phyloP scores from a whole-genome alignment of 2,329 filamentous ascomycete species.

The Cryoendolithus antarcticus region DNA sequence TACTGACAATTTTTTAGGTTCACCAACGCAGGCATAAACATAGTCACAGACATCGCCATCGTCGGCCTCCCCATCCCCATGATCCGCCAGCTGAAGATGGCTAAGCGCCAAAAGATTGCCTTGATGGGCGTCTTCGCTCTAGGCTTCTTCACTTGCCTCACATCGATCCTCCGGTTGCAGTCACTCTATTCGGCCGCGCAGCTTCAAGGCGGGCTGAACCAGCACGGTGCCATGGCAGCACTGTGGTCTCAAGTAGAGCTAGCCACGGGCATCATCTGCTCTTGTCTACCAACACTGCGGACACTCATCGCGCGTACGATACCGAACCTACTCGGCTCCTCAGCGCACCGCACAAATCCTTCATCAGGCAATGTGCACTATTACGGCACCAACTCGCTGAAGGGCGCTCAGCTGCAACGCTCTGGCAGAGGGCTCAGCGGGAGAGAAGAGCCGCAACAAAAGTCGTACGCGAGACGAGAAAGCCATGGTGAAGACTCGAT shows the following conservation, averaged over 20 bases:
- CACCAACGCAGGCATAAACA: constrained; percentile 25
- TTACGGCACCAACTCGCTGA: too few species aligned
- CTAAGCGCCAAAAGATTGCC: constrained; percentile 20
- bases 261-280: constrained; percentile 13
- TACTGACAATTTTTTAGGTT: constrained; percentile 15
- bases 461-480: background rate
- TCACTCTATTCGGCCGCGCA: constrained; percentile 15
- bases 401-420: too few species aligned
- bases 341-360: background rate
- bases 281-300: constrained; percentile 17
- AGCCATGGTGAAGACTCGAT: background rate
- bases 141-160: constrained; percentile 21
- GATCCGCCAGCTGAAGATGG: constrained; percentile 23
- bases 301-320: constrained; percentile 17
- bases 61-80: constrained; percentile 23
- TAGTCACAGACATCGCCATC: constrained; percentile 24
- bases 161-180: constrained; percentile 21
- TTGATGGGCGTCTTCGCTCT: constrained; percentile 24
- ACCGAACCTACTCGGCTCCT: constrained; percentile 12
- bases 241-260: background rate
- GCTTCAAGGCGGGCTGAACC: constrained; percentile 13
- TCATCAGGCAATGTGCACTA: too few species aligned
- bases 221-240: constrained; percentile 17
- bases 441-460: too few species aligned
- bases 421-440: too few species aligned